Conservation (phyloP, 352 stramenopile species). For the Peronosclerospora sorghi region DNA sequence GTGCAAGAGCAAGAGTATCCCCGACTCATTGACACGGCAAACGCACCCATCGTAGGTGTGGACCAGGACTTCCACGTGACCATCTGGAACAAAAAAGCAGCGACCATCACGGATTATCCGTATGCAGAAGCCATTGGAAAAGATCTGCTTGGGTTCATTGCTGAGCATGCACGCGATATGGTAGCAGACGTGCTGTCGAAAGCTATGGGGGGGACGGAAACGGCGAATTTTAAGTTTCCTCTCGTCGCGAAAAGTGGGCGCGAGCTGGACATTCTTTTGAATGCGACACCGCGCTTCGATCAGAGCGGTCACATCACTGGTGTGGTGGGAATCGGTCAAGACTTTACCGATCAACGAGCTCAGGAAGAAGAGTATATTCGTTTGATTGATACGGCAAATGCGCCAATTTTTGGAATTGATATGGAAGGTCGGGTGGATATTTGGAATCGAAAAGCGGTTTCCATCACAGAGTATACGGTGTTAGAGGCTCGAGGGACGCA, state of each 20-base stretch:
- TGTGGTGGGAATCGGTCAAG: slow-evolving; percentile 69
- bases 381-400: slow-evolving; percentile 85
- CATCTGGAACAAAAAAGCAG: slow-evolving; percentile 91
- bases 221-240: slow-evolving; percentile 79
- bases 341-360: slow-evolving; percentile 71
- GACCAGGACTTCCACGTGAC: slow-evolving; percentile 74
- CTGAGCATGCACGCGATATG: slow-evolving; percentile 41
- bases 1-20: slow-evolving; percentile 76
- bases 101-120: slow-evolving; percentile 80
- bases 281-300: slow-evolving; percentile 63
- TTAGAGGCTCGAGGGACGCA: not conserved
- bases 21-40: slow-evolving; percentile 71
- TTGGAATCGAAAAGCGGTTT: slow-evolving; percentile 89
- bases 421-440: slow-evolving; percentile 74
- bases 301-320: slow-evolving; percentile 59
- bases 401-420: slow-evolving; percentile 85
- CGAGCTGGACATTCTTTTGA: slow-evolving; percentile 70
- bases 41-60: slow-evolving; percentile 74
- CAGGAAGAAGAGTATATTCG: slow-evolving; percentile 82
- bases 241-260: slow-evolving; percentile 63
- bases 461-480: not conserved
- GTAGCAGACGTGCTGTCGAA: slow-evolving; percentile 62
- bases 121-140: slow-evolving; percentile 79
- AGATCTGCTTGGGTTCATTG: slow-evolving; percentile 59
- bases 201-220: slow-evolving; percentile 49